phyloP scores from a whole-genome alignment of 257 asterid genomes.

The Capsicum pubescens region DNA sequence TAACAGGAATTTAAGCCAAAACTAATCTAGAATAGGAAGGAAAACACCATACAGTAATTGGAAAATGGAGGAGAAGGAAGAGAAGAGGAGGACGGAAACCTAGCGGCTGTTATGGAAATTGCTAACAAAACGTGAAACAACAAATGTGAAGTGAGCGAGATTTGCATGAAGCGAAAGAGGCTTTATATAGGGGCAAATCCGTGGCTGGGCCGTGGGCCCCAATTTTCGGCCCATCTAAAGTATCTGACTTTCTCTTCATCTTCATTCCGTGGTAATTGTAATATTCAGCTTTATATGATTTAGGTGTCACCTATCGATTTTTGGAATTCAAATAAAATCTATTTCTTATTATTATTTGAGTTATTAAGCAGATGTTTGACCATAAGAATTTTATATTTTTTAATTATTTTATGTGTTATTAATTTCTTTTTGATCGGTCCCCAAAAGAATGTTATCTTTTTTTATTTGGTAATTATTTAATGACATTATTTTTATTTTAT shows the following conservation, averaged over 20 bases:
- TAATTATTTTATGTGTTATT: no score
- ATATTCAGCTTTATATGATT: no score
- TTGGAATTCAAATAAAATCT: no score
- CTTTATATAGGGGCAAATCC: constrained; percentile 53
- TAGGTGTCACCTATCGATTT: no score
- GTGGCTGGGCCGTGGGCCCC: constrained; percentile 34
- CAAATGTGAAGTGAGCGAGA: constrained; percentile 66
- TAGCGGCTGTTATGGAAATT: constrained; percentile 41
- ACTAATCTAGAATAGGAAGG: constrained; percentile 44
- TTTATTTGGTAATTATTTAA: no score
- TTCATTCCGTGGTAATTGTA: not conserved
- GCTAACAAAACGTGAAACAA: constrained; percentile 39
- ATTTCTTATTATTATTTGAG: no score
- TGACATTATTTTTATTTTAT: no score
- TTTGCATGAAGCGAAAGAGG: constrained; percentile 56
- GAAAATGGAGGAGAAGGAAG: not conserved
- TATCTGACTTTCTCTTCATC: not conserved
- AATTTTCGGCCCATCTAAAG: not conserved
- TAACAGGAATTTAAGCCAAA: not conserved
- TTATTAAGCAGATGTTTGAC: no score
- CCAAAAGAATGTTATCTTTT: no score
- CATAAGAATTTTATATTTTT: no score
- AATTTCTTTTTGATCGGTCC: no score
- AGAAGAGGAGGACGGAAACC: constrained; percentile 40
- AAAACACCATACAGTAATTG: constrained; percentile 71